Percentiles rank a stretch among this genome's conserved stretches.
phyloP scores from a whole-genome alignment of 371 early-diverging fungal genomes.

The Vairimorpha necatrix region DNA sequence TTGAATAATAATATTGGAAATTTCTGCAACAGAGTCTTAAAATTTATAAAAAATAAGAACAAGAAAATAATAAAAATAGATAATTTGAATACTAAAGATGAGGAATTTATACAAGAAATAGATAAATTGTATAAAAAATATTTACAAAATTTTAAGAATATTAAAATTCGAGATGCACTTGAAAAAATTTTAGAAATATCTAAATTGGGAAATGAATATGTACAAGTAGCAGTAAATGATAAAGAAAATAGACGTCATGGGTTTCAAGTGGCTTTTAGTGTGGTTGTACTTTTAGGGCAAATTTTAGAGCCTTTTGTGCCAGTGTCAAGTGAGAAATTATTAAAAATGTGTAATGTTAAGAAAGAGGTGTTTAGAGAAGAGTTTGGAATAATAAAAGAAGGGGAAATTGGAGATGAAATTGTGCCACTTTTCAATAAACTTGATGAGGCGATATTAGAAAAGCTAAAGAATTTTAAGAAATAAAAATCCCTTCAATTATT shows the following conservation, averaged over 20 bases:
- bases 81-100: slow-evolving; percentile 65
- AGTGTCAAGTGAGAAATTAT: slow-evolving; percentile 64
- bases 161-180: slow-evolving; percentile 78
- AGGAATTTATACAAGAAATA: slow-evolving; percentile 72
- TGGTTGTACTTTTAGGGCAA: slow-evolving; percentile 77
- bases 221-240: slow-evolving; percentile 72
- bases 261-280: slow-evolving; percentile 72
- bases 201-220: slow-evolving; percentile 81
- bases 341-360: slow-evolving; percentile 32
- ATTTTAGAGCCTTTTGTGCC: slow-evolving; percentile 89
- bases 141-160: slow-evolving; percentile 72
- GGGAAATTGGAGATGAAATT: slow-evolving; percentile 19
- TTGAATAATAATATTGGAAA: slow-evolving; percentile 93
- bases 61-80: slow-evolving; percentile 65
- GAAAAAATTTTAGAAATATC: slow-evolving; percentile 81
- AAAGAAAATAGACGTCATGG: slow-evolving; percentile 77
- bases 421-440: slow-evolving; percentile 11
- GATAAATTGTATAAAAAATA: slow-evolving; percentile 73
- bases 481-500: background rate
- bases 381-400: slow-evolving; percentile 14
- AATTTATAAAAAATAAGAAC: slow-evolving; percentile 77
- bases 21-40: slow-evolving; percentile 90
- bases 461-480: background rate
- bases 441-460: background rate
- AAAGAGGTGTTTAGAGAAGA: background rate